phyloP scores from a whole-genome alignment of 2,329 filamentous ascomycete species.

The Mycosphaerella sp. region DNA sequence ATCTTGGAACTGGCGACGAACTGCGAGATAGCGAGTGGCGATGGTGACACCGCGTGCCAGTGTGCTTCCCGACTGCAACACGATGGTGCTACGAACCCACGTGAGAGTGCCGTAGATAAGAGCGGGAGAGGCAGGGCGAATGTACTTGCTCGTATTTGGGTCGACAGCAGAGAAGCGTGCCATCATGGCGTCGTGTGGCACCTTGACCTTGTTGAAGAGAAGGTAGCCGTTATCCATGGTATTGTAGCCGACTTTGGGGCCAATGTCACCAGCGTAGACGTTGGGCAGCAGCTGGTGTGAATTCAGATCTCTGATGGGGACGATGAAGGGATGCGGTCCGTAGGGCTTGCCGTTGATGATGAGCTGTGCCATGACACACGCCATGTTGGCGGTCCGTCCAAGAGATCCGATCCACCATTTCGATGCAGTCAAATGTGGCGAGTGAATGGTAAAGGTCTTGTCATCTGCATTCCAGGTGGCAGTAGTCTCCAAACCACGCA shows the following conservation, averaged over 20 bases:
- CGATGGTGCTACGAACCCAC: constrained; percentile 66
- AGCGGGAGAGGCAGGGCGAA: constrained; percentile 58
- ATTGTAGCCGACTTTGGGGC: constrained; percentile 67
- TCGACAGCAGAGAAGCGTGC: constrained; percentile 65
- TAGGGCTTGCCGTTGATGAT: constrained; percentile 60
- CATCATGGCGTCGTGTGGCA: constrained; percentile 69
- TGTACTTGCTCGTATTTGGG: constrained; percentile 60
- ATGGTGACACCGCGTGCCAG: constrained; percentile 72
- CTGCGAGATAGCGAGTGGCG: constrained; percentile 65
- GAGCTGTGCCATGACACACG: constrained; percentile 72
- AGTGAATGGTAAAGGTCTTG: constrained; percentile 69
- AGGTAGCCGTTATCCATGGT: constrained; percentile 70
- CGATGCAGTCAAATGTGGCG: constrained; percentile 64
- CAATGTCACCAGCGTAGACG: constrained; percentile 71
- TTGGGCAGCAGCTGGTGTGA: constrained; percentile 64
- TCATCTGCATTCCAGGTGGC: constrained; percentile 67
- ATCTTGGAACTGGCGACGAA: constrained; percentile 73
- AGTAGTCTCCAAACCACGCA: constrained; percentile 64
- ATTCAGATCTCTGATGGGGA: constrained; percentile 64
- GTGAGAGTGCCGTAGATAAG: constrained; percentile 71
- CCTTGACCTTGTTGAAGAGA: constrained; percentile 67
- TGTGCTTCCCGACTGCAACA: constrained; percentile 64
- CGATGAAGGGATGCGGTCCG: constrained; percentile 72
- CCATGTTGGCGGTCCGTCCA: constrained; percentile 68
- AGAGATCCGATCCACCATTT: constrained; percentile 85